Percentiles rank a stretch among this genome's conserved stretches.
Evolutionary conservation across 148 eudicot genomes (phyloP).

Genomic region (Rheum nobile): DNA sequence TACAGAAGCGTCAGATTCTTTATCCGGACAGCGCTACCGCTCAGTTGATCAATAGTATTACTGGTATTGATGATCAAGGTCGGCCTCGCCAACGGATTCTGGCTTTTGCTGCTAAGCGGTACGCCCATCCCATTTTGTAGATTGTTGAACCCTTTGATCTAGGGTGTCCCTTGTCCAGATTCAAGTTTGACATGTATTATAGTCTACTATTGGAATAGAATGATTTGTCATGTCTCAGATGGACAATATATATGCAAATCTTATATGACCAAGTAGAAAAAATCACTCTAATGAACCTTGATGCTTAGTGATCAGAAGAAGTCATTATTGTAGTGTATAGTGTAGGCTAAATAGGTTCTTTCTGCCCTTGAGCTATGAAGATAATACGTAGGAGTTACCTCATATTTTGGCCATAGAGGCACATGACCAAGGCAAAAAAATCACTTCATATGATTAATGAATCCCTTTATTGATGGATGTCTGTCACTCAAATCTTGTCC

Average conservation of each 20-base stretch:
- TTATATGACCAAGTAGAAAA: neutral
- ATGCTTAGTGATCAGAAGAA: neutral
- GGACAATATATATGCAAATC: neutral
- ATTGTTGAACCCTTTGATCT: neutral
- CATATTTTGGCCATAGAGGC: neutral
- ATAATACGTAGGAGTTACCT: neutral
- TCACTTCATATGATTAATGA: neutral
- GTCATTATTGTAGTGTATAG: neutral
- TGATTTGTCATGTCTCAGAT: neutral
- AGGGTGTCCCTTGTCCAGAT: neutral
- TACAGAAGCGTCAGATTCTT: slow-evolving; percentile 23
- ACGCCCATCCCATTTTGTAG: neutral
- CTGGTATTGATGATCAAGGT: slow-evolving; percentile 83
- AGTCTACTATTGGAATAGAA: neutral
- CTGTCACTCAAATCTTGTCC: neutral
- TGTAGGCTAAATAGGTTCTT: neutral
- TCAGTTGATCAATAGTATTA: slow-evolving; percentile 79
- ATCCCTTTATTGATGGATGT: neutral
- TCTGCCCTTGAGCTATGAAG: neutral
- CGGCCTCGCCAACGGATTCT: slow-evolving; percentile 87
- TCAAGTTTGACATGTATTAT: neutral
- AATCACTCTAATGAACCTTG: neutral
- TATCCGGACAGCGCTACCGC: slow-evolving; percentile 46
- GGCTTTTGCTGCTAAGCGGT: slow-evolving; percentile 90
- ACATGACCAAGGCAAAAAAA: neutral